Base-by-base conservation (phyloP, 306 rosid genomes). In the Castanopsis chinensis region DNA sequence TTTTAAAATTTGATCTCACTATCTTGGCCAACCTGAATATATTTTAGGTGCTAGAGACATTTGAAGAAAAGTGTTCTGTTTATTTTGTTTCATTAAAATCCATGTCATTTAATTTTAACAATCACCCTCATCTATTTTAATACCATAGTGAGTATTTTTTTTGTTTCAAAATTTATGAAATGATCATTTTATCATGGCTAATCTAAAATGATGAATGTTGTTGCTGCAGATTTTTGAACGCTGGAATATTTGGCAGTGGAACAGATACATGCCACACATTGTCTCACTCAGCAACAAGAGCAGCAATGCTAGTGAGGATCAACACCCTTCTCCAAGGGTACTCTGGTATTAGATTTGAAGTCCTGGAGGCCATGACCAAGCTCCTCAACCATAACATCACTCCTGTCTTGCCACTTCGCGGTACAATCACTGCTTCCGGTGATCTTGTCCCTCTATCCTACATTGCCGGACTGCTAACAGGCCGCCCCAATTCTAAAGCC, bases 261-360 rank as follows among this genome's bases (percentile, higher is more conserved):
- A 90, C 88, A 19, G 97, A 92, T 57, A 58, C 97, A 0, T 76
- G 81, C 12, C 94, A 94, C 77, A 92, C 89, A 15, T 49, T 94
- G 76, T 97, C 98, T 3, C 94, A 85, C 81, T 73, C 94, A 0
- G 87, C 98, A 25, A 88, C 96, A 0, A 89, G 98, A 64, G 97
- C 98, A 4, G 98, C 95, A 4, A 91, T 94, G 91, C 74, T 92
- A 1, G 98, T 94, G 9, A 80, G 98, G 56, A 91, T 91, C 76
- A 94, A 94, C 87, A 91, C 98, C 4, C 97, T 94, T 28, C 97
- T 94, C 17, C 98, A 94, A 81, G 98, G 98, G 0, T 94, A 91
- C 85, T 94, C 98, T 0, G 98, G 98, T 37, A 94, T 94, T 1
- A 84, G 98, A 81, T 94, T 94, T 30, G 97, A 94, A 70, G 91